Conservation (phyloP, 2,329 filamentous ascomycete species). For the Blastomyces parvus region DNA sequence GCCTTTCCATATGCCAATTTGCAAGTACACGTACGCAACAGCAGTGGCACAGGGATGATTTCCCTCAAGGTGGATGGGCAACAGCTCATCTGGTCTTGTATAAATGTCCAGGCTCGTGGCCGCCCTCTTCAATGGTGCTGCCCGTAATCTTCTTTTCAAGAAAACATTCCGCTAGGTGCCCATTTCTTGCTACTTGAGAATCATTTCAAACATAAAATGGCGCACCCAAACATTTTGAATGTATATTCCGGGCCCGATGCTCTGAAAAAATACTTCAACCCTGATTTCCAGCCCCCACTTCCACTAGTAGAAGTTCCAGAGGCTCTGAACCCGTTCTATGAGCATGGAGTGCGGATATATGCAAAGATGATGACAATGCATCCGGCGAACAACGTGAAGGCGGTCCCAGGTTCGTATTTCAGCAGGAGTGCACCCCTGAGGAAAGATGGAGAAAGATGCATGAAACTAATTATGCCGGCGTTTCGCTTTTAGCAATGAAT, state of each 20-base stretch:
- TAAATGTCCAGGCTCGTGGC: neutral
- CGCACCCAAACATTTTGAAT: constrained; percentile 37
- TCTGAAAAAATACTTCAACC: constrained; percentile 50
- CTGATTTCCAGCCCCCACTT: constrained; percentile 48
- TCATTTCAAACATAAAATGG: constrained; percentile 14
- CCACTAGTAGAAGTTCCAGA: constrained; percentile 54
- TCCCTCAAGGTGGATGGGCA: neutral
- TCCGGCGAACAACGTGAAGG: constrained; percentile 56
- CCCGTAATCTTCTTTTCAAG: neutral
- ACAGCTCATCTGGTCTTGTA: neutral
- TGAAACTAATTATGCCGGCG: neutral
- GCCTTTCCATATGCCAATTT: neutral
- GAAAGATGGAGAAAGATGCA: neutral
- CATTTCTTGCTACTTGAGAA: constrained; percentile 2
- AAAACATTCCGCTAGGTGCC: constrained; percentile 1
- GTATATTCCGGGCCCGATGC: constrained; percentile 51
- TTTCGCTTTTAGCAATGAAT: constrained; percentile 37
- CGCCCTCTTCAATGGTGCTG: too few relatives aligned
- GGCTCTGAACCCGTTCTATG: constrained; percentile 47
- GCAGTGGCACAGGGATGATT: neutral
- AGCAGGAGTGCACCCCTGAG: neutral
- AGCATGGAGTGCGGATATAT: constrained; percentile 53
- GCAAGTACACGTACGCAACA: neutral
- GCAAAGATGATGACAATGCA: constrained; percentile 59
- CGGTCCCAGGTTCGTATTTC: constrained; percentile 39